Conservation (phyloP, 2,329 filamentous ascomycete species). For the Cryphonectria naterciae region DNA sequence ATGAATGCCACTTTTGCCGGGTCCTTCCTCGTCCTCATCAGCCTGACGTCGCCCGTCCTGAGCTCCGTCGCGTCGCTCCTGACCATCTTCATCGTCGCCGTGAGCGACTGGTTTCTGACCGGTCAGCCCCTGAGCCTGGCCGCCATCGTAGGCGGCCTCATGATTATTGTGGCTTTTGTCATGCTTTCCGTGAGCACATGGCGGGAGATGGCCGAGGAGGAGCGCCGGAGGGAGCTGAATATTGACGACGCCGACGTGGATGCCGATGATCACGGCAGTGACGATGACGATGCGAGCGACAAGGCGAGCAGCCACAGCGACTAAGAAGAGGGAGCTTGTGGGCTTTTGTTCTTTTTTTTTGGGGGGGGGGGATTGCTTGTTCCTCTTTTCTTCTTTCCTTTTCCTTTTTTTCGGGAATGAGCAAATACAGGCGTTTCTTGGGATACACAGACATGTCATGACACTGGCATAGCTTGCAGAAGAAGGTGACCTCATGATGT, state of each 20-base stretch:
- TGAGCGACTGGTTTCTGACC: constrained; percentile 87
- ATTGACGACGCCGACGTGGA: constrained; percentile 51
- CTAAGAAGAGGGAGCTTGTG: constrained; percentile 7
- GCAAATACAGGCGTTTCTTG: not conserved
- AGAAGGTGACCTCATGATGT: not conserved
- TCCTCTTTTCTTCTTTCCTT: not conserved
- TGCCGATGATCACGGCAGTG: constrained; percentile 40
- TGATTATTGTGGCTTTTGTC: constrained; percentile 89
- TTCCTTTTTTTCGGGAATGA: not conserved
- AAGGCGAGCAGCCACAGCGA: constrained; percentile 23
- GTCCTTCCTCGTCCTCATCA: constrained; percentile 90
- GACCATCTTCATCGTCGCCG: constrained; percentile 94
- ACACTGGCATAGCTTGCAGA: not conserved
- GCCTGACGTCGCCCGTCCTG: constrained; percentile 87
- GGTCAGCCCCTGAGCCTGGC: constrained; percentile 75
- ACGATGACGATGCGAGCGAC: constrained; percentile 39
- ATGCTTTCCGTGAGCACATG: constrained; percentile 91
- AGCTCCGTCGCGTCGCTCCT: constrained; percentile 90
- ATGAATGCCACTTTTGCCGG: constrained; percentile 93
- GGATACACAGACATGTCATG: not conserved
- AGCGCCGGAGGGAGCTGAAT: constrained; percentile 60
- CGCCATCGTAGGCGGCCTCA: constrained; percentile 77
- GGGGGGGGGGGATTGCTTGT: not conserved
- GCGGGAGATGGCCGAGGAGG: constrained; percentile 87
- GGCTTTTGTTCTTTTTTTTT: not conserved